A percentile compares a stretch with the other conserved stretches of the same genome.
Conservation (phyloP, 2,329 filamentous ascomycete genomes). For the Aspergillus ibericus region DNA sequence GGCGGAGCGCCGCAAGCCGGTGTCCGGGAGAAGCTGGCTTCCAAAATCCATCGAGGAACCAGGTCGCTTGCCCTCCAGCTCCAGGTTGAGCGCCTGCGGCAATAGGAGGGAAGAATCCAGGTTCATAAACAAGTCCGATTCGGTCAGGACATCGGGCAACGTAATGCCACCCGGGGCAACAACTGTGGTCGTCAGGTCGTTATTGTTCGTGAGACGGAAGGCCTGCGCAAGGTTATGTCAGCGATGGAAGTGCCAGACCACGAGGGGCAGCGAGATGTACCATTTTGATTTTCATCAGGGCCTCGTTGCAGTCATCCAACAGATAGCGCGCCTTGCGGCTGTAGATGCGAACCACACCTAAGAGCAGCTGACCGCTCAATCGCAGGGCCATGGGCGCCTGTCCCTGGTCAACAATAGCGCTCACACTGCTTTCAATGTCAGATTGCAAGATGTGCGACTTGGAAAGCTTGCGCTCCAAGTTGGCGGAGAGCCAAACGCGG, state of each 20-base stretch:
- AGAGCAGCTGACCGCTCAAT: constrained; percentile 86
- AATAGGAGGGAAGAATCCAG: constrained; percentile 79
- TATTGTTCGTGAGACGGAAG: constrained; percentile 90
- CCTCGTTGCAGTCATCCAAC: constrained; percentile 95
- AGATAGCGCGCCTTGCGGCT: constrained; percentile 95
- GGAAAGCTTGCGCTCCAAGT: constrained; percentile 95
- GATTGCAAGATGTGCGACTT: constrained; percentile 95
- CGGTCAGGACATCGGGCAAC: constrained; percentile 88
- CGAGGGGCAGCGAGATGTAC: constrained; percentile 50
- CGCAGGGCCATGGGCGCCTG: constrained; percentile 94
- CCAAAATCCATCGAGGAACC: constrained; percentile 53
- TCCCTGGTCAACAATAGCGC: constrained; percentile 88
- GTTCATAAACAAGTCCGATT: constrained; percentile 86
- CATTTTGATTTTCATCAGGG: constrained; percentile 98
- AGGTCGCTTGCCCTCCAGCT: constrained; percentile 37
- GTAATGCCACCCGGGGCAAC: constrained; percentile 81
- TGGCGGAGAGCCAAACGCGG: constrained; percentile 96
- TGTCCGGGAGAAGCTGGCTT: constrained; percentile 78
- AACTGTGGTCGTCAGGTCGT: constrained; percentile 84
- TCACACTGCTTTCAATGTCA: constrained; percentile 91
- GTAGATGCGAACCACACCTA: constrained; percentile 97
- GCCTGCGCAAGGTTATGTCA: constrained; percentile 60
- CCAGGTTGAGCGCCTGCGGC: constrained; percentile 63
- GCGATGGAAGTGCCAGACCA: constrained; percentile 12
- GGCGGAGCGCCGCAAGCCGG: constrained; percentile 47